Base-by-base conservation (phyloP, 2,329 filamentous ascomycete genomes). In the Pestalotiopsis sp. region DNA sequence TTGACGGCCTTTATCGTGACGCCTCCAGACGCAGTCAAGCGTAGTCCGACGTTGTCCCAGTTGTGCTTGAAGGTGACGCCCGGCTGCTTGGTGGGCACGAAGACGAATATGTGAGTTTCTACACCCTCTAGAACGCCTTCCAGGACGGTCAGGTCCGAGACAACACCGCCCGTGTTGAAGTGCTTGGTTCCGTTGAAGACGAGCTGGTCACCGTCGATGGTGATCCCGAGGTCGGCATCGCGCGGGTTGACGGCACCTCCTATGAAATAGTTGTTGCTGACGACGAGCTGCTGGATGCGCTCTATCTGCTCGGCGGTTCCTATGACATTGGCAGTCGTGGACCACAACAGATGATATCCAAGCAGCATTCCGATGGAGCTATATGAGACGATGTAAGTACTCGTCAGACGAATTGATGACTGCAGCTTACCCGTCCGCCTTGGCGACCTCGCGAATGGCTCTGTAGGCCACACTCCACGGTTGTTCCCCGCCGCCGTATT, bases 101-200 rank as follows among this genome's bases (percentile, higher is more conserved):
- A 76, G 2, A 88, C 86, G 72, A 91, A 91, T 5, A 91, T 87
- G 72, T 91, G 89, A 65, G 88, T 81, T 4, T 83, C 81, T 0
- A 87, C 89, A 20, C 82, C 85, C 5, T 86, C 83, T n/a, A 85
- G 79, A 0, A 88, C 85, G 22, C 58, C 58, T 20, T 92, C 89
- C 0, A 92, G 82, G 0, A 91, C 87, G 0, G 88, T 91, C 22
- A 91, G 77, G 68, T 92, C 89, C 0, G 88, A 90, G 2, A 92
- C 82, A 0, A 90, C 88, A 30, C 89, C 89, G 0, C 89, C 89
- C 0, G 89, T 92, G 73, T 89, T 91, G 81, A 91, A 91, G 77
- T 86, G 82, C 76, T 92, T 92, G 76, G 82, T 83, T 1, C 89
- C 88, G 68, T 86, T 86, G 76, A 89, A 91, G 2, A 89, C 75